These are phyloP conservation scores for Malassezia yamatoensis DNA, from an alignment of 1,284 basidiomycete genomes.

Conservation along the genomic window DNA sequence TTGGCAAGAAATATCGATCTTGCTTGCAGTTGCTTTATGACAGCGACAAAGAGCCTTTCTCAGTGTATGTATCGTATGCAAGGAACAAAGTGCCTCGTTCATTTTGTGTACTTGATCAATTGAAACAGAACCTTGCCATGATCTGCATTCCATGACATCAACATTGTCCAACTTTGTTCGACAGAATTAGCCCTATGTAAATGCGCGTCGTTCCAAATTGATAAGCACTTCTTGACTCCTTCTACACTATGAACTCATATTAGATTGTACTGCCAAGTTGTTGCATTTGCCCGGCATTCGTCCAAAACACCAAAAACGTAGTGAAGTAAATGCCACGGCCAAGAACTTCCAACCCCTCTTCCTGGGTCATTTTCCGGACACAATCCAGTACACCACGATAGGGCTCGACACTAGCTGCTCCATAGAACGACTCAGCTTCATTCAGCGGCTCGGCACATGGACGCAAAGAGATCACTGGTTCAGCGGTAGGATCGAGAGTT, in stretches of 20 bases:
- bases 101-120: too few species aligned
- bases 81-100: too few species aligned
- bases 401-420: slow-evolving; percentile 34
- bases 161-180: too few species aligned
- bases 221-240: too few species aligned
- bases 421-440: slow-evolving; percentile 32
- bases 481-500: slow-evolving; percentile 8
- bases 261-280: background rate
- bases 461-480: slow-evolving; percentile 43
- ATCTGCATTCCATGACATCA: background rate
- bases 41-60: too few species aligned
- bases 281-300: background rate
- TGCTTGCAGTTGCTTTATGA: too few species aligned
- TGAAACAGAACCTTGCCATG: background rate
- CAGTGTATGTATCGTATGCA: too few species aligned
- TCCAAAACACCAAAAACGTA: background rate
- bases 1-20: too few species aligned
- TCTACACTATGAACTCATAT: too few species aligned
- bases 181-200: too few species aligned
- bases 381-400: slow-evolving; percentile 41
- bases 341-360: slow-evolving; percentile 42
- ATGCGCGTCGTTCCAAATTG: too few species aligned
- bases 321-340: slow-evolving; percentile 39
- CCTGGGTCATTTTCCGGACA: slow-evolving; percentile 40
- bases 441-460: slow-evolving; percentile 22